phyloP scores from a whole-genome alignment of 257 asterid species.

The Capsicum chinense region DNA sequence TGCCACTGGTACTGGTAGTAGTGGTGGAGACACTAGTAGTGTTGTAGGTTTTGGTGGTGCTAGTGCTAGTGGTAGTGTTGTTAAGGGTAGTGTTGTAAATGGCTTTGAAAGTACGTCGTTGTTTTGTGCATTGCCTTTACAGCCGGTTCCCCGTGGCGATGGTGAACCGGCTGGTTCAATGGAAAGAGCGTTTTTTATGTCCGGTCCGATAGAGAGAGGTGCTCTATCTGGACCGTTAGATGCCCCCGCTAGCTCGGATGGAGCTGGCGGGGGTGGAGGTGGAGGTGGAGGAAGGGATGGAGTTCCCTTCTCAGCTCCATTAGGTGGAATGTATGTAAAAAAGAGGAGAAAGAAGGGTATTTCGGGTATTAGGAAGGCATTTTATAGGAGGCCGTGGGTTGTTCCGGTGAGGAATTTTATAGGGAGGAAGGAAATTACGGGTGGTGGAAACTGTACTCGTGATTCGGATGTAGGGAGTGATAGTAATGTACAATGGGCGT shows the following conservation, averaged over 20 bases:
- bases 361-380: conserved; percentile 25
- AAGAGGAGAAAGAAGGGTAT: conserved; percentile 30
- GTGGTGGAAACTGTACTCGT: conserved; percentile 18
- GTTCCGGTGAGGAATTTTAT: conserved; percentile 24
- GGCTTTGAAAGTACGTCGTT: conserved; percentile 39
- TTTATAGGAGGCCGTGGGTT: conserved; percentile 30
- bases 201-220: conserved; percentile 40
- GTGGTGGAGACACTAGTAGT: conserved; percentile 24
- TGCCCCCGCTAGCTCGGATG: not conserved
- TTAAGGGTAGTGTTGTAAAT: conserved; percentile 35
- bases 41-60: conserved; percentile 25
- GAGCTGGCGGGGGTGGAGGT: not conserved
- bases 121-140: conserved; percentile 34
- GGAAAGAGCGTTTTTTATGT: conserved; percentile 35
- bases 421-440: conserved; percentile 19
- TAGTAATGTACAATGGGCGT: conserved; percentile 38
- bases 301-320: conserved; percentile 36
- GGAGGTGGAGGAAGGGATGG: not conserved
- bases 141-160: conserved; percentile 26
- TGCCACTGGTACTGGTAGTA: conserved; percentile 25
- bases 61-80: conserved; percentile 26
- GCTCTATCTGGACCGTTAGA: conserved; percentile 40
- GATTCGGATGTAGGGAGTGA: conserved; percentile 26
- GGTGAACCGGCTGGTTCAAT: conserved; percentile 30
- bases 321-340: conserved; percentile 26